These are phyloP conservation scores for Emmonsiellopsis sp. DNA, from an alignment of 2,329 filamentous ascomycete genomes.

Conservation along the genomic window DNA sequence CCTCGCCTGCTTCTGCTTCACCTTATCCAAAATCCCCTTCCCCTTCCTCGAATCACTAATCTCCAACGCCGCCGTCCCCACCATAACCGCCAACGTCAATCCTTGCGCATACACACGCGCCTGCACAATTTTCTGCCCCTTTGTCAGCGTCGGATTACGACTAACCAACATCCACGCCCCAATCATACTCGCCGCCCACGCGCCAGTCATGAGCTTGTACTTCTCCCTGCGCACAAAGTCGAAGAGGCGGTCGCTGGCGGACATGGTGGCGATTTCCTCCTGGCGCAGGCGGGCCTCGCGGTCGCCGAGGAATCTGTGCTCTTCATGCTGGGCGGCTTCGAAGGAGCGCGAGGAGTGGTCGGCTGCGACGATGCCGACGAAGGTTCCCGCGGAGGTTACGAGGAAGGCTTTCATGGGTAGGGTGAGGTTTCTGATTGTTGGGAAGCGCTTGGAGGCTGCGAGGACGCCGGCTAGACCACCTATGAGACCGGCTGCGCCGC, in stretches of 20 bases:
- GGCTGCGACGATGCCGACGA: constrained; percentile 78
- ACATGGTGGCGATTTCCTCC: constrained; percentile 48
- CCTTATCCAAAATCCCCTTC: constrained; percentile 33
- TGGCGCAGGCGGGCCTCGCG: constrained; percentile 48
- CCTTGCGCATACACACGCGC: constrained; percentile 91
- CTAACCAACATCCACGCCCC: constrained; percentile 66
- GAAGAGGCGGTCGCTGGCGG: constrained; percentile 51
- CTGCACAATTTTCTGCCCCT: constrained; percentile 82
- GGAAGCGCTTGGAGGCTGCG: constrained; percentile 61
- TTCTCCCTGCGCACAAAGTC: constrained; percentile 72
- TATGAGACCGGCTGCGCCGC: constrained; percentile 59
- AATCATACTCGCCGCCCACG: constrained; percentile 75
- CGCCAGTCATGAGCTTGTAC: constrained; percentile 74
- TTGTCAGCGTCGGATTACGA: constrained; percentile 64
- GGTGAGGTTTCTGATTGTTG: constrained; percentile 71
- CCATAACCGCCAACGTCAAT: constrained; percentile 72
- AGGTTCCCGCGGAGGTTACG: constrained; percentile 71
- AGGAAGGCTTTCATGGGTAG: constrained; percentile 88
- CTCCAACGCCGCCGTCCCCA: constrained; percentile 77
- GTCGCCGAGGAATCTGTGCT: constrained; percentile 56
- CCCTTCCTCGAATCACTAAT: constrained; percentile 67
- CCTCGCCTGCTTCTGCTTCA: constrained; percentile 58
- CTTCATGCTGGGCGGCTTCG: constrained; percentile 62
- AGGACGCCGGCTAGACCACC: constrained; percentile 60
- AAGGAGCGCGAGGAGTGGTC: constrained; percentile 64